phyloP scores from a whole-genome alignment of 257 asterid genomes.

The Ligustrum vulgare region DNA sequence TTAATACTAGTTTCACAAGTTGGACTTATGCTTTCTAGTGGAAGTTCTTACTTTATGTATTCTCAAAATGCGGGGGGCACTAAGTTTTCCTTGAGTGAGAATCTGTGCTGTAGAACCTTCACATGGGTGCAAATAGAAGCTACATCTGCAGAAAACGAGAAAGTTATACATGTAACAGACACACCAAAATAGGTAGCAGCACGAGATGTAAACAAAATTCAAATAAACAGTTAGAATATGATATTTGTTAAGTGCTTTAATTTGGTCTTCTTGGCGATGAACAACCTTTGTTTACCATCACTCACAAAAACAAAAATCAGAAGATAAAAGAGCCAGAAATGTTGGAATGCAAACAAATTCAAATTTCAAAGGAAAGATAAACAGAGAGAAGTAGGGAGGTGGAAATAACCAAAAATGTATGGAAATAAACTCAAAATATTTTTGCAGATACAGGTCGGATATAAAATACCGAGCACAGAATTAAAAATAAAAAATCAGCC shows the following conservation, averaged over 20 bases:
- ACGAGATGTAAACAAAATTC: not conserved
- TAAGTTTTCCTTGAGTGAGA: slow-evolving; percentile 93
- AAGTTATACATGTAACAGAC: slow-evolving; percentile 21
- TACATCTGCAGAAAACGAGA: slow-evolving; percentile 69
- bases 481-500: not conserved
- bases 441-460: no score
- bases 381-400: not conserved
- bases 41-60: slow-evolving; percentile 78
- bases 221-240: not conserved
- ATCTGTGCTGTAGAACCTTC: slow-evolving; percentile 85
- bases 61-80: slow-evolving; percentile 99
- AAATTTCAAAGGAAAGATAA: not conserved
- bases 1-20: slow-evolving; percentile 13
- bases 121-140: slow-evolving; percentile 94
- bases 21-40: slow-evolving; percentile 18
- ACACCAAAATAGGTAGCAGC: not conserved
- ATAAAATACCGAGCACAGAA: not conserved
- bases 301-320: not conserved
- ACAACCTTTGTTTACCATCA: not conserved
- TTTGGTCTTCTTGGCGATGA: not conserved
- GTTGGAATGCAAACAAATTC: slow-evolving; percentile 3
- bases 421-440: not conserved
- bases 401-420: not conserved
- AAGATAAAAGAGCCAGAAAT: not conserved
- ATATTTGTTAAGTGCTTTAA: not conserved